These are phyloP conservation scores for Glycine tomentella DNA, from an alignment of 306 rosid species.

Conservation along the genomic window DNA sequence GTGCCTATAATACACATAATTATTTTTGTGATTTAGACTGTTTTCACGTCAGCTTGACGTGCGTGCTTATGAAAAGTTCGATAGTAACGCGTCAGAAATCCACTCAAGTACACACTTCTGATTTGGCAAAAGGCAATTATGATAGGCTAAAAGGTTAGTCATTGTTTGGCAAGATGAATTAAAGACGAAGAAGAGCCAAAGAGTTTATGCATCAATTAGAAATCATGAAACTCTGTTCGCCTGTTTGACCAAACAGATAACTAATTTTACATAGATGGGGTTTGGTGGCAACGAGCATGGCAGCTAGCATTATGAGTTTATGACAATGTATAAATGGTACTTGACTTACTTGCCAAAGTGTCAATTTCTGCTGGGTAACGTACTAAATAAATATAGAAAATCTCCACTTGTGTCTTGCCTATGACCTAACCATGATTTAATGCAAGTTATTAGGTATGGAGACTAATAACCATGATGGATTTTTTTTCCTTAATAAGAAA, in stretches of 20 bases:
- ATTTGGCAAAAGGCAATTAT: conserved; percentile 10
- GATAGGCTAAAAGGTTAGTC: conserved; percentile 17
- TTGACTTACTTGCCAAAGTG: too few relatives aligned
- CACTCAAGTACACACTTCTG: not conserved
- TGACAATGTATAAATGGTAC: too few relatives aligned
- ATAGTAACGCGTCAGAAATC: not conserved
- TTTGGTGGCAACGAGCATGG: not conserved
- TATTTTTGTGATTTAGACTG: not conserved
- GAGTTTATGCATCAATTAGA: too few relatives aligned
- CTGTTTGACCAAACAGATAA: conserved; percentile 2
- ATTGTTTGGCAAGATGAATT: conserved; percentile 7
- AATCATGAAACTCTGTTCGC: too few relatives aligned
- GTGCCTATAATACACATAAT: not conserved
- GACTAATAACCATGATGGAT: too few relatives aligned
- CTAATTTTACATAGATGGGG: not conserved
- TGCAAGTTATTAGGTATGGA: not conserved
- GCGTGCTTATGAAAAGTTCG: conserved; percentile 5
- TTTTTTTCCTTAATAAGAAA: too few relatives aligned
- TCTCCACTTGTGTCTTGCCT: too few relatives aligned
- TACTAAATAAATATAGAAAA: too few relatives aligned
- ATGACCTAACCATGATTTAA: not conserved
- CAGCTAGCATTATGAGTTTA: too few relatives aligned
- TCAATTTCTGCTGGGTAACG: too few relatives aligned
- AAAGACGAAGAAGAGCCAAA: not conserved
- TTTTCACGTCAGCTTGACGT: conserved; percentile 30